Percentiles rank a stretch among this genome's conserved stretches.
Evolutionary conservation across 2,329 filamentous ascomycete genomes (phyloP).

Genomic region (Talaromyces sp.): DNA sequence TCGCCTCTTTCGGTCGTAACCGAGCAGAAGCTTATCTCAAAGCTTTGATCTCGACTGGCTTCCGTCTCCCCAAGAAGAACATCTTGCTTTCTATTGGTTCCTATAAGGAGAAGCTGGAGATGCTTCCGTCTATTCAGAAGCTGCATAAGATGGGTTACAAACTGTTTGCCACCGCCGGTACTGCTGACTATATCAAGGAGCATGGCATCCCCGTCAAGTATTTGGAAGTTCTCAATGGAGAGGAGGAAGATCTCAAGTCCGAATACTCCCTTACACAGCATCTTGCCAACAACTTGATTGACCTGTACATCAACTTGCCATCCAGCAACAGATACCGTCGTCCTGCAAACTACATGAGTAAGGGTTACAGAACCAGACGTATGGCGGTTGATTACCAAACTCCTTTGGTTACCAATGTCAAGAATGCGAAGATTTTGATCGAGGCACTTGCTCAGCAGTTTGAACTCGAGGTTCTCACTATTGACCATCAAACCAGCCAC

Average conservation of each 20-base stretch:
- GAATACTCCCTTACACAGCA: conserved; percentile 98
- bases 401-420: conserved; percentile 95
- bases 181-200: conserved; percentile 92
- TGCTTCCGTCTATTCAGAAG: conserved; percentile 88
- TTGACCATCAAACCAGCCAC: conserved; percentile 91
- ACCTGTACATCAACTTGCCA: conserved; percentile 98
- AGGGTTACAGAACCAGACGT: conserved; percentile 91
- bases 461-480: conserved; percentile 73
- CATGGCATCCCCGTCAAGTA: conserved; percentile 91
- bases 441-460: conserved; percentile 91
- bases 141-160: conserved; percentile 90
- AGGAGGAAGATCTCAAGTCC: conserved; percentile 80
- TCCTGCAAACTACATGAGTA: conserved; percentile 97
- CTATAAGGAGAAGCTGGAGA: conserved; percentile 97
- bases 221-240: conserved; percentile 76
- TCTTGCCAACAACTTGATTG: conserved; percentile 94
- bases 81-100: conserved; percentile 92
- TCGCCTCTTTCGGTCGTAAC: conserved; percentile 91
- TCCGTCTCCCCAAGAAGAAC: conserved; percentile 93
- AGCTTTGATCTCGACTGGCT: conserved; percentile 90
- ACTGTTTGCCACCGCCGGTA: conserved; percentile 92
- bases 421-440: conserved; percentile 96
- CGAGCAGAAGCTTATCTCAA: conserved; percentile 99
- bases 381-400: conserved; percentile 99
- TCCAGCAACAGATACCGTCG: conserved; percentile 96